Evolutionary conservation across 306 rosid species (phyloP).

Genomic region (Quercus parvula): DNA sequence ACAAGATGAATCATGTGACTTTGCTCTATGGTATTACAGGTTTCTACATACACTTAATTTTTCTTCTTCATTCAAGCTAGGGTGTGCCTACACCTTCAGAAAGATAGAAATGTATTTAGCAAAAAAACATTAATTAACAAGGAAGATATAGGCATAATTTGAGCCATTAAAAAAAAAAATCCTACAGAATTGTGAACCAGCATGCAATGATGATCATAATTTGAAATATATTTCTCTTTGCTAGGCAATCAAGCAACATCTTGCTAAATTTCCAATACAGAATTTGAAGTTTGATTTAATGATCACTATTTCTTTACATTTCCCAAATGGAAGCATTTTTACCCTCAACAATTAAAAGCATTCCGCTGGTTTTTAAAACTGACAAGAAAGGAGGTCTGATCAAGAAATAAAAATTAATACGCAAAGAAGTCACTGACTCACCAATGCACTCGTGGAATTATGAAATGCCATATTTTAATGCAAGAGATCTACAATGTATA

Average conservation of each 20-base stretch:
- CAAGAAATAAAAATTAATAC: background rate
- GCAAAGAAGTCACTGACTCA: background rate
- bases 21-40: too few relatives aligned
- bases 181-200: background rate
- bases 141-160: background rate
- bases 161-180: background rate
- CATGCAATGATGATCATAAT: background rate
- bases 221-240: background rate
- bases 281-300: background rate
- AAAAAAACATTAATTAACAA: too few relatives aligned
- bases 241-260: background rate
- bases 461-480: background rate
- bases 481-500: background rate
- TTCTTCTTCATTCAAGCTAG: too few relatives aligned
- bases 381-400: background rate
- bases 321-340: background rate
- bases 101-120: background rate
- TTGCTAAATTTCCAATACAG: background rate
- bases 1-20: too few relatives aligned
- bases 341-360: background rate
- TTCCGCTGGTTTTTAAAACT: background rate
- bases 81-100: constrained; percentile 32
- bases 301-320: background rate
- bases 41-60: too few relatives aligned
- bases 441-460: background rate